A percentile compares a stretch with the other conserved stretches of the same genome.
Conservation (phyloP, 129 eudicot species). For the Helichrysum umbraculigerum region DNA sequence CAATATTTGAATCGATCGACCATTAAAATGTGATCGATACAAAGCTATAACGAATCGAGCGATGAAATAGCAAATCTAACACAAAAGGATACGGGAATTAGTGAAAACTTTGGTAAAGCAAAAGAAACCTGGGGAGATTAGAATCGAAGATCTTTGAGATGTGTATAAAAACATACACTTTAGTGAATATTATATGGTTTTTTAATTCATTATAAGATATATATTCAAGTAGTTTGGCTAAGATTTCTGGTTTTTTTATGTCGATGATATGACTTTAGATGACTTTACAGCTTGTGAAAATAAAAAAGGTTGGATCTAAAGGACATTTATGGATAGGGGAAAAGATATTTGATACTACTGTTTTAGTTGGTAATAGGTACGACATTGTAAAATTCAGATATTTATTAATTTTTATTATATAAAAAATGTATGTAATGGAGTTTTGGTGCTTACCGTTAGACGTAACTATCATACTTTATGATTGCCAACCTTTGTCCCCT, state of each 20-base stretch:
- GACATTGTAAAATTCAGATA: background rate
- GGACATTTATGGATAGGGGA: background rate
- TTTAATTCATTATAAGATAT: background rate
- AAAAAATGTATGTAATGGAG: constrained; percentile 11
- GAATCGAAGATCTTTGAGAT: background rate
- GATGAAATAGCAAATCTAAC: background rate
- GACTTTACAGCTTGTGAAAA: background rate
- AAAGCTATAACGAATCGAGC: background rate
- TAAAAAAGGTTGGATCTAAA: background rate
- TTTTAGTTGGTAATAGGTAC: constrained; percentile 8
- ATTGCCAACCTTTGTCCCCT: constrained; percentile 30
- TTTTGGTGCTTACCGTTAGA: constrained; percentile 30
- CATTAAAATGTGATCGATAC: background rate
- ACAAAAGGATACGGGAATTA: background rate
- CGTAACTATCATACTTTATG: constrained; percentile 32
- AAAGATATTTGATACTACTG: background rate
- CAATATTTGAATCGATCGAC: background rate
- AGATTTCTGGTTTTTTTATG: too few relatives aligned
- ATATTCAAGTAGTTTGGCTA: background rate
- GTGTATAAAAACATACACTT: background rate
- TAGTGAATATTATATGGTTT: background rate
- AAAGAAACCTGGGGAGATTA: background rate
- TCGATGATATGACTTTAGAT: background rate
- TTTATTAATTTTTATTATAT: background rate
- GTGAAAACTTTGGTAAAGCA: background rate